Percentiles rank a stretch among this genome's conserved stretches.
Conservation (phyloP, 1,284 basidiomycete species). For the Fistulinella cinereoalba region DNA sequence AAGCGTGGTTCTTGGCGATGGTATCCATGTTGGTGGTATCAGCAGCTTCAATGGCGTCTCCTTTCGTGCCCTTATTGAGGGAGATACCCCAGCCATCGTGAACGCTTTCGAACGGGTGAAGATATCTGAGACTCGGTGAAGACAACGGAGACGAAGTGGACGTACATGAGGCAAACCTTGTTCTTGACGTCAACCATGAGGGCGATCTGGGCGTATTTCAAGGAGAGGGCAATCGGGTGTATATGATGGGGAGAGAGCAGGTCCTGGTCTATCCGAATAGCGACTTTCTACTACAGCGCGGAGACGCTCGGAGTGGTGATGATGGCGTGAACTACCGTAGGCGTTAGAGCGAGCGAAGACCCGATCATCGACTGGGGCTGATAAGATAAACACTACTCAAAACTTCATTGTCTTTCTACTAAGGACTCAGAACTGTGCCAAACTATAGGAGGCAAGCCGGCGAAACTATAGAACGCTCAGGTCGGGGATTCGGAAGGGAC, state of each 20-base stretch:
- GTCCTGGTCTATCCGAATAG: constrained; percentile 5
- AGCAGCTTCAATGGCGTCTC: constrained; percentile 83
- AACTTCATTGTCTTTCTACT: no score
- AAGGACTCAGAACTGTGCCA: no score
- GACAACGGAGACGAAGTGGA: constrained; percentile 6
- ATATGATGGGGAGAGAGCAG: neutral
- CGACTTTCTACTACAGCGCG: constrained; percentile 3
- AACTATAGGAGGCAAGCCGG: no score
- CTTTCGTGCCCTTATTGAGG: constrained; percentile 63
- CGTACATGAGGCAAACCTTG: constrained; percentile 88
- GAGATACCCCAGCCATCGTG: constrained; percentile 94
- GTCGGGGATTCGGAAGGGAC: no score
- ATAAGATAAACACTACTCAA: neutral
- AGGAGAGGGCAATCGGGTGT: neutral
- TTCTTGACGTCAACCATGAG: constrained; percentile 60
- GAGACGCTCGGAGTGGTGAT: constrained; percentile 11
- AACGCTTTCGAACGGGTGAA: constrained; percentile 49
- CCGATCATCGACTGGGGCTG: no score
- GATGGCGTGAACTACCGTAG: constrained; percentile 2
- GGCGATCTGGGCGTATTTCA: neutral
- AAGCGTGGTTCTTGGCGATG: constrained; percentile 74
- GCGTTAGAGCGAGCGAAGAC: neutral
- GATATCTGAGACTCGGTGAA: neutral
- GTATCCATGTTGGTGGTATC: constrained; percentile 85
- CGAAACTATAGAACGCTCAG: no score